Evolutionary conservation across 495 filamentous ascomycete genomes (phyloP), one percentile per base, ranked within the genome.

Genomic region (Xylaria castorea): DNA sequence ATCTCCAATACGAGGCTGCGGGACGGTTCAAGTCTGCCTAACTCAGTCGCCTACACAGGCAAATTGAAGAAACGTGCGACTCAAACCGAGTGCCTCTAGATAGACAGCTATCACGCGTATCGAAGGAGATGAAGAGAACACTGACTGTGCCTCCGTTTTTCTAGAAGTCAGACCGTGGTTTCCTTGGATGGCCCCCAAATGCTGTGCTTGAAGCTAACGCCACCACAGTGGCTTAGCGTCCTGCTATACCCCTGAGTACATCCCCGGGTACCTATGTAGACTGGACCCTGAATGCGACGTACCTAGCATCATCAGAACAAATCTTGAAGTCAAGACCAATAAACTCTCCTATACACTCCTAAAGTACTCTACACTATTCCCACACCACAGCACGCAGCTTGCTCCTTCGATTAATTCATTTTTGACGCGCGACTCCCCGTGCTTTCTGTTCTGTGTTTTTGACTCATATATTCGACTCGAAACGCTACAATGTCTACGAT

Each of bases 401-500:
- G 27, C 25, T 5, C 27, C 27, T 44, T 63, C 36, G 12, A 38
- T 20, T 30, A 25, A 42, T 63, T 63, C n/a, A 11, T 16, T 16
- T 1, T 63, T 25, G 18, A 27, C n/a, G 9, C 42, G 61, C 30
- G 8, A 16, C 38, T 46, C 38, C 22, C n/a, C 20, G 16, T 30
- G n/a, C 5, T 58, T 34, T 42, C 55, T 32, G 6, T 58, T 14
- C 32, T 2, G 16, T 34, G 2, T 36, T 63, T n/a, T 62, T 1
- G 7, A 5, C n/a, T 14, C 50, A 42, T 38, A 40, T 42, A 22
- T 16, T 18, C n/a, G 9, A 32, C 25, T 36, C 34, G n/a, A 48
- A 66, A 22, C 44, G n/a, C 25, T 9, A 84, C 68, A 58, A 97
- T 96, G 93, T 94, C 94, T 20, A 94, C 92, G 44, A 91, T 92